Conservation (phyloP, 495 filamentous ascomycete species). For the Amniculicola lignicola region DNA sequence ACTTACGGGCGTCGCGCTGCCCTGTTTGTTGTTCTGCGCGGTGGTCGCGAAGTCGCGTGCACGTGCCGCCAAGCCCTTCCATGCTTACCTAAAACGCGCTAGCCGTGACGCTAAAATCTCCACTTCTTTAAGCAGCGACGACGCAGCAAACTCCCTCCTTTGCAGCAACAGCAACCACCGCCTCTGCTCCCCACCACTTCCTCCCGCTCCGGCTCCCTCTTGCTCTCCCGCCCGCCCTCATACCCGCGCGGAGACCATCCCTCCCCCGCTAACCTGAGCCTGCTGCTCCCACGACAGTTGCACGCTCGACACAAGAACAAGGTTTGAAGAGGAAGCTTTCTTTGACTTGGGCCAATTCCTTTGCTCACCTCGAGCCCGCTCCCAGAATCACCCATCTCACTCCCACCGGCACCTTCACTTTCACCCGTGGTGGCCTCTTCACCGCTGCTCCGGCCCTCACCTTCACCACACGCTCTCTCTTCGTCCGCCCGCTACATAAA, state of each 20-base stretch:
- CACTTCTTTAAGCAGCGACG: too few relatives aligned
- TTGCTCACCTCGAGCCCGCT: neutral
- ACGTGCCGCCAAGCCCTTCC: too few relatives aligned
- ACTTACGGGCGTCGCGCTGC: too few relatives aligned
- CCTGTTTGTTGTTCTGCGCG: too few relatives aligned
- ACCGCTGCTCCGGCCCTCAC: neutral
- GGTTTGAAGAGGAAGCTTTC: slow-evolving; percentile 29
- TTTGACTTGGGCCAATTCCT: slow-evolving; percentile 16
- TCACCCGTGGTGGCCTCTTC: neutral
- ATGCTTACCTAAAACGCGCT: too few relatives aligned
- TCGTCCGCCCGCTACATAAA: slow-evolving; percentile 32
- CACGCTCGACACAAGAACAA: slow-evolving; percentile 10
- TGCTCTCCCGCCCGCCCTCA: neutral
- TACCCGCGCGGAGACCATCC: too few relatives aligned
- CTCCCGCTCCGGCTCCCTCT: neutral
- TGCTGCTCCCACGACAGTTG: too few relatives aligned
- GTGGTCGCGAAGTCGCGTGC: too few relatives aligned
- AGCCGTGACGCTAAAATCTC: too few relatives aligned
- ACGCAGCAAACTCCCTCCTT: too few relatives aligned
- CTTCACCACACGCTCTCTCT: slow-evolving; percentile 21
- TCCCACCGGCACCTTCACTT: slow-evolving; percentile 19
- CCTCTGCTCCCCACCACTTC: neutral
- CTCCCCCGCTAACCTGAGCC: too few relatives aligned
- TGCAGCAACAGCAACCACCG: slow-evolving; percentile 2
- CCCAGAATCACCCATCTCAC: slow-evolving; percentile 4